Evolutionary conservation across 2,329 filamentous ascomycete species (phyloP).

Genomic region (Cytospora chrysosperma): DNA sequence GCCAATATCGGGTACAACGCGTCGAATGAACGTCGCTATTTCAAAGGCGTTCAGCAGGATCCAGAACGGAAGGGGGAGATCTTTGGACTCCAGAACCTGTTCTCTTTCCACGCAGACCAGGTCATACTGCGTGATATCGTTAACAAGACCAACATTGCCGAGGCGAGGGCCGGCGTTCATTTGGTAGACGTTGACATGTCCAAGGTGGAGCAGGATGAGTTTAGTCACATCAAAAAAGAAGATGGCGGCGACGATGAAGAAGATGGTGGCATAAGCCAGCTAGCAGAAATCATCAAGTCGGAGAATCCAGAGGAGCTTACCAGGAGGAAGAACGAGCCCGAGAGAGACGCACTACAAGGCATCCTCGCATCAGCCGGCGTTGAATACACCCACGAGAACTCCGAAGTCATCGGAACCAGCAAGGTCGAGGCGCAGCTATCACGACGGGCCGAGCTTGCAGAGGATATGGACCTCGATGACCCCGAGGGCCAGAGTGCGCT

Average conservation of each 20-base stretch:
- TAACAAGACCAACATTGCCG: slow-evolving; percentile 96
- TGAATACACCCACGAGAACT: slow-evolving; percentile 94
- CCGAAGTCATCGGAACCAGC: slow-evolving; percentile 89
- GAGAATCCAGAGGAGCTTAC: slow-evolving; percentile 43
- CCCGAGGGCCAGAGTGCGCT: slow-evolving; percentile 49
- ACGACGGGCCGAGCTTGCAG: slow-evolving; percentile 66
- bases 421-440: slow-evolving; percentile 86
- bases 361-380: slow-evolving; percentile 88
- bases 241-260: slow-evolving; percentile 49
- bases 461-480: slow-evolving; percentile 37
- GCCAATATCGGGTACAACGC: slow-evolving; percentile 97
- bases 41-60: slow-evolving; percentile 88
- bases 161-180: slow-evolving; percentile 80
- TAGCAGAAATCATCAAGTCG: slow-evolving; percentile 59
- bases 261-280: slow-evolving; percentile 68
- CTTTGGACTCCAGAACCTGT: slow-evolving; percentile 85
- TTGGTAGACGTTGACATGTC: slow-evolving; percentile 76
- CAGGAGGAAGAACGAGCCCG: slow-evolving; percentile 39
- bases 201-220: slow-evolving; percentile 49
- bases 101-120: slow-evolving; percentile 76
- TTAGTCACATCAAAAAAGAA: slow-evolving; percentile 45
- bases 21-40: slow-evolving; percentile 88
- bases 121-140: slow-evolving; percentile 91
- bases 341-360: slow-evolving; percentile 77
- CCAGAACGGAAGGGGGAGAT: slow-evolving; percentile 85